Base-by-base conservation (phyloP, 768 basidiomycete species). In the Boletus huronensis region DNA sequence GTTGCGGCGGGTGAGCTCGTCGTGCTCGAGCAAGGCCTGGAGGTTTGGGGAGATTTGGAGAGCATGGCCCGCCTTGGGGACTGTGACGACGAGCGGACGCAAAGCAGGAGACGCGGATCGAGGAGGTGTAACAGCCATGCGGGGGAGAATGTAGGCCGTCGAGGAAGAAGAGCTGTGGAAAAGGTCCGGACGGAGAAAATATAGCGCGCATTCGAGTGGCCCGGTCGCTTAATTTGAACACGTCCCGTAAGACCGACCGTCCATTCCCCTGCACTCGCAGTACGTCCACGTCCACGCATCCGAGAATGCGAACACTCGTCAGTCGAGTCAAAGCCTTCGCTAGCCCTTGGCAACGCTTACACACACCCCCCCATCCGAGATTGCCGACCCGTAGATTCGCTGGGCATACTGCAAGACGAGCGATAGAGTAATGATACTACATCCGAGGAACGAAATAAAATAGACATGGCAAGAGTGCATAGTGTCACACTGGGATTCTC, bases 41-140 rank as follows among this genome's bases (percentile, higher is more conserved):
- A 84, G 76, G 59, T 85, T 77, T 0, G 83, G 79, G 2, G 82
- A 84, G 48, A 84, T 85, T 11, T 75, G 69, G 43, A 84, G 65
- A 1, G 75, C 68, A 10, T 63, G 36, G 11, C n/a, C 26, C 0
- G 58, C 11, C 25, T 54, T 50, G 1, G 62, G 52, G 0, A 38
- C n/a, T 9, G 36, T 19, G 1, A 32, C 29, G 38, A 48, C 52
- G 19, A 35, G 43, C 1, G 53, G 32, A 26, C 41, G 34, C 0
- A 43, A 35, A 0, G 35, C 36, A 6, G 67, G 69, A 3, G 69
- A 60, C 4, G 54, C 48, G 8, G 65, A 17, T 28, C 67, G 68
- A 0, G 63, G 59, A 13, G 65, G 58, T 1, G 62, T 58, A n/a
- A 57, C 58, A 26, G 61, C 53, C 67, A 69, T 69, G 32, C 16